Evolutionary conservation across 768 basidiomycete genomes (phyloP).

Genomic region (Erythrobasidium yunnanense): DNA sequence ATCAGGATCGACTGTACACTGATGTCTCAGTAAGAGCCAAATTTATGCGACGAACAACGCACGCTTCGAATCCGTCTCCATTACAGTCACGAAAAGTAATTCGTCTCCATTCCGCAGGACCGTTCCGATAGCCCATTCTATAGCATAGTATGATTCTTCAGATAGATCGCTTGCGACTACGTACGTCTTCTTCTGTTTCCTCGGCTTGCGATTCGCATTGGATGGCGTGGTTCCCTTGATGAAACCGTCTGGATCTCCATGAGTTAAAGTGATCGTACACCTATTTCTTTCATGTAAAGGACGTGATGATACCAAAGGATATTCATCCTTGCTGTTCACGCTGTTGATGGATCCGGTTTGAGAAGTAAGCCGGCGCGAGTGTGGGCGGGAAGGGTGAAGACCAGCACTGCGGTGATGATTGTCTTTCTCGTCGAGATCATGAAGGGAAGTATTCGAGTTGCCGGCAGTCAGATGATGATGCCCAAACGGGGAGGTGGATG

Average conservation of each 20-base stretch:
- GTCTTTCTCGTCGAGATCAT: too few relatives aligned
- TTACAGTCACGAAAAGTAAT: slow-evolving; percentile 70
- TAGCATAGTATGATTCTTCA: slow-evolving; percentile 84
- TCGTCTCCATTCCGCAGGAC: slow-evolving; percentile 91
- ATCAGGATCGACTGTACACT: slow-evolving; percentile 32
- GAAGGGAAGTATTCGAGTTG: too few relatives aligned
- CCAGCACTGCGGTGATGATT: too few relatives aligned
- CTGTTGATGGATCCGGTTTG: background rate
- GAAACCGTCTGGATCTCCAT: slow-evolving; percentile 46
- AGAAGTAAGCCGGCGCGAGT: background rate
- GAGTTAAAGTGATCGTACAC: slow-evolving; percentile 76
- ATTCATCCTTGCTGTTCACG: background rate
- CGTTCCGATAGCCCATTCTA: slow-evolving; percentile 94
- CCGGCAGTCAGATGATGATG: too few relatives aligned
- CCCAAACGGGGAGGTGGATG: too few relatives aligned
- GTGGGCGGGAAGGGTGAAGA: background rate
- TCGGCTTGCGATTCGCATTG: slow-evolving; percentile 5
- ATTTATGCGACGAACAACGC: background rate
- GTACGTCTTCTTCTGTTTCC: slow-evolving; percentile 58
- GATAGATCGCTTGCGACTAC: slow-evolving; percentile 88
- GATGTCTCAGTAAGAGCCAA: background rate
- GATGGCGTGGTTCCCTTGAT: background rate
- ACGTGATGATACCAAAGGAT: slow-evolving; percentile 40
- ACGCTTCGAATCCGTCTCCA: slow-evolving; percentile 87
- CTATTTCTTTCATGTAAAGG: slow-evolving; percentile 82